Conservation (phyloP, 805 yeast genomes). For the Saccharomycopsis sp. region DNA sequence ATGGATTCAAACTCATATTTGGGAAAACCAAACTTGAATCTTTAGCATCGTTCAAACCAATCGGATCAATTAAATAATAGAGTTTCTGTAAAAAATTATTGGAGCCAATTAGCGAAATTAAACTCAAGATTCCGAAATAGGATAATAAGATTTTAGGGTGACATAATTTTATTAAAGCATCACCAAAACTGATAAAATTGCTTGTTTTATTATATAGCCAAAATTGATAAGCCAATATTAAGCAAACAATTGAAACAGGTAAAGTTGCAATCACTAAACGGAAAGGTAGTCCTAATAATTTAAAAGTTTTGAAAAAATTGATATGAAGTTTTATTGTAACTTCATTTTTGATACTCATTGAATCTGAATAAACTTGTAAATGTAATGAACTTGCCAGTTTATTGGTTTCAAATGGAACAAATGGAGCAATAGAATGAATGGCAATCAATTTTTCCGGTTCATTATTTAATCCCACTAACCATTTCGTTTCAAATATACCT, state of each 20-base stretch:
- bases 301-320: slow-evolving; percentile 51
- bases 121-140: slow-evolving; percentile 23
- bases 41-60: slow-evolving; percentile 35
- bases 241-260: slow-evolving; percentile 49
- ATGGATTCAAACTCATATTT: slow-evolving; percentile 38
- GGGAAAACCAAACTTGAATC: slow-evolving; percentile 31
- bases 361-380: slow-evolving; percentile 37
- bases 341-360: slow-evolving; percentile 7
- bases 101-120: slow-evolving; percentile 31
- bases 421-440: slow-evolving; percentile 63
- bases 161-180: slow-evolving; percentile 34
- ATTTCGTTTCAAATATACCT: slow-evolving; percentile 67
- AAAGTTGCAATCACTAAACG: slow-evolving; percentile 64
- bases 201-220: slow-evolving; percentile 28
- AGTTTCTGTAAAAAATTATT: slow-evolving; percentile 28
- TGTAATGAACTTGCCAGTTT: slow-evolving; percentile 23
- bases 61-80: slow-evolving; percentile 41
- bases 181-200: slow-evolving; percentile 34
- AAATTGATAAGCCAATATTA: slow-evolving; percentile 48
- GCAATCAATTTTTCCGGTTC: slow-evolving; percentile 30
- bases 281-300: slow-evolving; percentile 62
- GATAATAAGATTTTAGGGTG: slow-evolving; percentile 22
- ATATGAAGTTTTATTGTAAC: slow-evolving; percentile 26
- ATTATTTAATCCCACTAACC: slow-evolving; percentile 48
- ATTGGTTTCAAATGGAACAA: slow-evolving; percentile 37